Evolutionary conservation across 192 early-diverging fungal genomes (phyloP).

Genomic region (Backusella sp.): DNA sequence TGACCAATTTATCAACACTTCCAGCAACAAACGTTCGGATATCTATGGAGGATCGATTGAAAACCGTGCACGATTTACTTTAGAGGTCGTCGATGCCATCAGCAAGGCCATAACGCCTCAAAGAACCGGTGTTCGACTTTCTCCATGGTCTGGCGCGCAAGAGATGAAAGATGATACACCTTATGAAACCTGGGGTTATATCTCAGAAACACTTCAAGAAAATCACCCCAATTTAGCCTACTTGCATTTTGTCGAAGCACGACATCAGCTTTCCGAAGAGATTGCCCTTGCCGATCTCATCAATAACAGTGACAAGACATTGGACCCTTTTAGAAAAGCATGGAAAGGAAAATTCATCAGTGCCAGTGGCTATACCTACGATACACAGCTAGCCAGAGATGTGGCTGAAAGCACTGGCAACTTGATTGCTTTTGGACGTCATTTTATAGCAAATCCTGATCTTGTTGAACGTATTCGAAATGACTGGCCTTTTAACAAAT

Average conservation of each 20-base stretch:
- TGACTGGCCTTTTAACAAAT: constrained; percentile 14
- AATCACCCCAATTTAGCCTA: constrained; percentile 29
- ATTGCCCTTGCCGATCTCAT: constrained; percentile 46
- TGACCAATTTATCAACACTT: constrained; percentile 73
- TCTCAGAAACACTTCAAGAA: constrained; percentile 19
- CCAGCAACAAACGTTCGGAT: constrained; percentile 76
- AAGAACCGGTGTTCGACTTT: constrained; percentile 32
- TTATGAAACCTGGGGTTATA: constrained; percentile 25
- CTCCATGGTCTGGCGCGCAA: constrained; percentile 27
- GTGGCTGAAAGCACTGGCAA: constrained; percentile 19
- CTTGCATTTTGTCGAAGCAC: constrained; percentile 32
- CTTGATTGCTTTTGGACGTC: constrained; percentile 27
- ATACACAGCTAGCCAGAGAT: neutral
- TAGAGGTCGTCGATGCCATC: constrained; percentile 34
- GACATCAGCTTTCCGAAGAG: neutral
- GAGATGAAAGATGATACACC: constrained; percentile 34
- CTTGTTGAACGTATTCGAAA: constrained; percentile 20
- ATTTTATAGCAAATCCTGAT: constrained; percentile 36
- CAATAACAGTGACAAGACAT: neutral
- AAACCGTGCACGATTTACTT: constrained; percentile 29
- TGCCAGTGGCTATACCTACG: constrained; percentile 16
- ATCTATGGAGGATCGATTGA: constrained; percentile 25
- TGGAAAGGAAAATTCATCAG: constrained; percentile 25
- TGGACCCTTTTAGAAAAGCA: constrained; percentile 15
- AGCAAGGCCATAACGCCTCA: constrained; percentile 24